A percentile compares a stretch with the other conserved stretches of the same genome.
Conservation (phyloP, 2,329 filamentous ascomycete species). For the Trichocomaceae sp. region DNA sequence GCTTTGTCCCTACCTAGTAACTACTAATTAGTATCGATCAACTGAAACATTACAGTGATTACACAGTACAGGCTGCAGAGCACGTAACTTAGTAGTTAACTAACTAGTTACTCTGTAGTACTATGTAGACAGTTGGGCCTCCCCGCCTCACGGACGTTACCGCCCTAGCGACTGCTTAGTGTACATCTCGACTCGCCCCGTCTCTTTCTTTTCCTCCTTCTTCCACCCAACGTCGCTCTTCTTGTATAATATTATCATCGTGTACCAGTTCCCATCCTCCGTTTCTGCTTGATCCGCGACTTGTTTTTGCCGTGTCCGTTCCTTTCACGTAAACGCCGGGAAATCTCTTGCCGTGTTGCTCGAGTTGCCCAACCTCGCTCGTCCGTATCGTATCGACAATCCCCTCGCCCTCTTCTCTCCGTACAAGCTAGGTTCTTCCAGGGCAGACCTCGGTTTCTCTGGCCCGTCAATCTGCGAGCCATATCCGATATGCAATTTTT, state of each 20-base stretch:
- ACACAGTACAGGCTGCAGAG: too few species aligned
- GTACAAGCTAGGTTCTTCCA: background rate
- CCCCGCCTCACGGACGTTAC: constrained; percentile 7
- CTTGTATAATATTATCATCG: constrained; percentile 29
- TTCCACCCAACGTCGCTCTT: constrained; percentile 13
- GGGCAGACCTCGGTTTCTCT: background rate
- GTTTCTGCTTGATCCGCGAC: constrained; percentile 12
- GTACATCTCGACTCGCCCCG: constrained; percentile 16
- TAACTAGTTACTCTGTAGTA: too few species aligned
- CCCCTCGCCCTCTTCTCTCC: background rate
- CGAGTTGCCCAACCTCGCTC: constrained; percentile 8
- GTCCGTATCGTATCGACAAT: constrained; percentile 5
- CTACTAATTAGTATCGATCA: too few species aligned
- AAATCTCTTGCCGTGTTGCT: background rate
- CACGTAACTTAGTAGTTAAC: too few species aligned
- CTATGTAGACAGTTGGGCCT: constrained; percentile 5
- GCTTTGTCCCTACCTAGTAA: background rate
- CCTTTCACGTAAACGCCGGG: background rate
- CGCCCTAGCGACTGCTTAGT: constrained; percentile 14
- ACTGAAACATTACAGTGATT: background rate
- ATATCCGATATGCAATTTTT: constrained; percentile 8
- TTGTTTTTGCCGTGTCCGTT: background rate
- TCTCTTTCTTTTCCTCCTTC: constrained; percentile 16
- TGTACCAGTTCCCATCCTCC: constrained; percentile 23
- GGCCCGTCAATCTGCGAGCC: background rate